phyloP scores from a whole-genome alignment of 768 basidiomycete genomes.

The Phylloporus scabripes region DNA sequence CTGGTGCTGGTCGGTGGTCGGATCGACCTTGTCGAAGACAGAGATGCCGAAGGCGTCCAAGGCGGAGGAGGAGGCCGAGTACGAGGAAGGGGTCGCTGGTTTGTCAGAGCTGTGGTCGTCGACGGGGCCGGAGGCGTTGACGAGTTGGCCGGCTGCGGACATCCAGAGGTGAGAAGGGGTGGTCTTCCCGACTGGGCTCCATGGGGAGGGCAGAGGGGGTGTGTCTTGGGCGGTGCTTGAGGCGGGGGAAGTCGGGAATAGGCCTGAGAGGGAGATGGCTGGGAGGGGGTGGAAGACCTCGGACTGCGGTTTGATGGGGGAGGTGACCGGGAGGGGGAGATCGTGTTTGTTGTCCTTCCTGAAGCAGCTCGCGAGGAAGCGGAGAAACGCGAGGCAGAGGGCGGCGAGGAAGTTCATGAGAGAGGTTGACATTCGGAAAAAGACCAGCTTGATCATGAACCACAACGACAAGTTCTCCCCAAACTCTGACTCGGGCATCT shows the following conservation, averaged over 20 bases:
- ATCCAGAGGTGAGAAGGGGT: conserved; percentile 19
- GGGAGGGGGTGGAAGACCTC: conserved; percentile 12
- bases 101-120: not conserved
- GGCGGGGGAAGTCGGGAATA: too few species aligned
- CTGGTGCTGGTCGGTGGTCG: conserved; percentile 1
- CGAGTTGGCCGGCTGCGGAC: conserved; percentile 18
- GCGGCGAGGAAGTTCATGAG: conserved; percentile 7
- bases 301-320: not conserved
- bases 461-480: conserved; percentile 4
- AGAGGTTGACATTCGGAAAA: not conserved
- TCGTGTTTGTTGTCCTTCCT: too few species aligned
- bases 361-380: not conserved
- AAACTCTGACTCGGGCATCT: conserved; percentile 27
- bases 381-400: conserved; percentile 13
- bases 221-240: too few species aligned
- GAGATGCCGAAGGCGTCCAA: conserved; percentile 19
- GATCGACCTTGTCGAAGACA: conserved; percentile 7
- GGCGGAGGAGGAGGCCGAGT: conserved; percentile 12
- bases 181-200: conserved; percentile 21
- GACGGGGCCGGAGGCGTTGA: conserved; percentile 13
- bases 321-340: not conserved
- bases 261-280: not conserved
- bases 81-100: conserved; percentile 4
- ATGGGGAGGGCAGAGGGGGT: conserved; percentile 25
- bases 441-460: not conserved